These are phyloP conservation scores for Alternaria sp. DNA, from an alignment of 2,329 filamentous ascomycete genomes.

Conservation along the genomic window DNA sequence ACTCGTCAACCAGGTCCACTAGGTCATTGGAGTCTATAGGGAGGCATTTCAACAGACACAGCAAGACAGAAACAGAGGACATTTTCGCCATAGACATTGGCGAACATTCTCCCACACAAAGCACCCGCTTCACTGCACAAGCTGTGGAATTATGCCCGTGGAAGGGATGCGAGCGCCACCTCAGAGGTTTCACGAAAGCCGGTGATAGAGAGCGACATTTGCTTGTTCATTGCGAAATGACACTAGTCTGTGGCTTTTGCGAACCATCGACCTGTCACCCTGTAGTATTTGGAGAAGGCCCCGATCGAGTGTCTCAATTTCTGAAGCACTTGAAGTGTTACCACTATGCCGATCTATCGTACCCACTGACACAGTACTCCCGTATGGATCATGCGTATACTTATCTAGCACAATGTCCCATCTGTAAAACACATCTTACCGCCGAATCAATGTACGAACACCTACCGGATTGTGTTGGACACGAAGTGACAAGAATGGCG, in stretches of 20 bases:
- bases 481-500: neutral
- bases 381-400: no score
- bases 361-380: fast-evolving
- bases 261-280: fast-evolving
- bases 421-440: neutral
- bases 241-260: neutral
- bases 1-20: neutral
- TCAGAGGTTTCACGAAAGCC: neutral
- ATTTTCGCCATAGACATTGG: neutral
- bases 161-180: neutral
- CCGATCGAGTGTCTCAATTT: neutral
- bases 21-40: neutral
- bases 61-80: neutral
- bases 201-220: neutral
- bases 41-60: neutral
- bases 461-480: neutral
- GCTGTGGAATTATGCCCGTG: neutral
- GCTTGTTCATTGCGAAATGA: neutral
- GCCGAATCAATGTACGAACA: neutral
- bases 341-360: fast-evolving
- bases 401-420: neutral
- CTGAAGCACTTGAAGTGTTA: neutral
- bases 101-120: neutral
- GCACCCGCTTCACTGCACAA: neutral
- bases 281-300: neutral